phyloP scores from a whole-genome alignment of 1,139 yeast species.

The Ogataea hybrid region DNA sequence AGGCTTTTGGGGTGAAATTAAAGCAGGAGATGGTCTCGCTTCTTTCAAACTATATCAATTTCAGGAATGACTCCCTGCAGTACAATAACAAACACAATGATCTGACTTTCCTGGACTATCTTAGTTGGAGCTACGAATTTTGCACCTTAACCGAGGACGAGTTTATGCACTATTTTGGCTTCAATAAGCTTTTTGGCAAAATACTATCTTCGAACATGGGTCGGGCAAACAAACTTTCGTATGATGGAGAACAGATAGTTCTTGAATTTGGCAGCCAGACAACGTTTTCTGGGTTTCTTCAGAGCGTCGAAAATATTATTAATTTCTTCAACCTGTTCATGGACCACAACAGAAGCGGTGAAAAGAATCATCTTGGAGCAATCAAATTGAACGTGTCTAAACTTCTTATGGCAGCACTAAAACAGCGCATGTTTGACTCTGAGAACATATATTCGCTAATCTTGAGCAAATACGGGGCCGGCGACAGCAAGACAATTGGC shows the following conservation, averaged over 20 bases:
- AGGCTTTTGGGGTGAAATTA: constrained; percentile 48
- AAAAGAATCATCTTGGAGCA: constrained; percentile 10
- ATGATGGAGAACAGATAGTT: constrained; percentile 7
- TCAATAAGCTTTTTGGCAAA: constrained; percentile 21
- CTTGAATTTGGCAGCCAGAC: not conserved
- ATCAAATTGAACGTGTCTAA: constrained; percentile 21
- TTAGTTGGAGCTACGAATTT: constrained; percentile 4
- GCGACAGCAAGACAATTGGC: constrained; percentile 5
- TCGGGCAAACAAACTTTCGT: not conserved
- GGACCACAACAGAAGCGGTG: constrained; percentile 10
- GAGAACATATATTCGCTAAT: constrained; percentile 27
- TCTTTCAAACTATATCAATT: not conserved
- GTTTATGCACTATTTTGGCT: constrained; percentile 17
- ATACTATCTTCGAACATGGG: constrained; percentile 19
- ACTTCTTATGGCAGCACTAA: constrained; percentile 19
- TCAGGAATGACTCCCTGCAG: not conserved
- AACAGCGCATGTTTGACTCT: constrained; percentile 21
- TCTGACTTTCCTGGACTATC: constrained; percentile 2
- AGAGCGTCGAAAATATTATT: constrained; percentile 22
- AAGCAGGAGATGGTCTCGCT: not conserved
- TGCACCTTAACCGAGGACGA: constrained; percentile 7
- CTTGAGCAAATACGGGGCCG: constrained; percentile 18
- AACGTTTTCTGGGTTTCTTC: constrained; percentile 4
- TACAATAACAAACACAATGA: constrained; percentile 1
- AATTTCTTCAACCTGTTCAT: constrained; percentile 23